These are phyloP conservation scores for Phytomonas sp. DNA, from an alignment of 208 protist genomes.

Conservation along the genomic window DNA sequence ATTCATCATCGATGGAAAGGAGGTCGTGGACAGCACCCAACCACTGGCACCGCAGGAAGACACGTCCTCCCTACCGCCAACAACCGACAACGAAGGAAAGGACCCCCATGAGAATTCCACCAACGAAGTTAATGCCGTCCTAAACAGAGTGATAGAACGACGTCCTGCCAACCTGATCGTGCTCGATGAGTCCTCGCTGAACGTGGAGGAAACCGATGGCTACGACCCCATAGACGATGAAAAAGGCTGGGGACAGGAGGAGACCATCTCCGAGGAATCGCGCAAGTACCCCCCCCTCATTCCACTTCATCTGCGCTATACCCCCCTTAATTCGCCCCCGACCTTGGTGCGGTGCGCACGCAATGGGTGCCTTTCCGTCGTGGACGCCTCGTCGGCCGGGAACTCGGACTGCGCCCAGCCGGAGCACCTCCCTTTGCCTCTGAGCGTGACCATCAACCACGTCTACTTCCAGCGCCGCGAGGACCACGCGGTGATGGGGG, in stretches of 20 bases:
- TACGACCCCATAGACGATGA: conserved; percentile 66
- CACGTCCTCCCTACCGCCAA: neutral
- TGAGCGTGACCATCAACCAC: conserved; percentile 89
- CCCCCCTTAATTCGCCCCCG: conserved; percentile 87
- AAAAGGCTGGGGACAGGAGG: conserved; percentile 72
- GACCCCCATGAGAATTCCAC: neutral
- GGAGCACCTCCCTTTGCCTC: conserved; percentile 79
- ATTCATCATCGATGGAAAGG: conserved; percentile 59
- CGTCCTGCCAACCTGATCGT: conserved; percentile 58
- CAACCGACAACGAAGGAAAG: neutral
- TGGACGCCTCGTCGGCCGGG: neutral
- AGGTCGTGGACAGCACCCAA: conserved; percentile 72
- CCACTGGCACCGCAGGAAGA: conserved; percentile 26
- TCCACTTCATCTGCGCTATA: conserved; percentile 87
- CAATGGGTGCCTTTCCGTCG: conserved; percentile 15
- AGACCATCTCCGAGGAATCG: conserved; percentile 74
- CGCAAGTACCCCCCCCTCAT: conserved; percentile 85
- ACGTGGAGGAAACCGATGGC: conserved; percentile 60
- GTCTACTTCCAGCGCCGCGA: conserved; percentile 88
- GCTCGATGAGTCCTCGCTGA: conserved; percentile 62
- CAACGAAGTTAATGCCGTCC: conserved; percentile 22
- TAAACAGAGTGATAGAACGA: conserved; percentile 27
- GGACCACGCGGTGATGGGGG: conserved; percentile 78
- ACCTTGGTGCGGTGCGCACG: conserved; percentile 68
- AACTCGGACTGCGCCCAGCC: conserved; percentile 10